A percentile compares a stretch with the other conserved stretches of the same genome.
phyloP scores from a whole-genome alignment of 148 eudicot species.

The Silene latifolia region DNA sequence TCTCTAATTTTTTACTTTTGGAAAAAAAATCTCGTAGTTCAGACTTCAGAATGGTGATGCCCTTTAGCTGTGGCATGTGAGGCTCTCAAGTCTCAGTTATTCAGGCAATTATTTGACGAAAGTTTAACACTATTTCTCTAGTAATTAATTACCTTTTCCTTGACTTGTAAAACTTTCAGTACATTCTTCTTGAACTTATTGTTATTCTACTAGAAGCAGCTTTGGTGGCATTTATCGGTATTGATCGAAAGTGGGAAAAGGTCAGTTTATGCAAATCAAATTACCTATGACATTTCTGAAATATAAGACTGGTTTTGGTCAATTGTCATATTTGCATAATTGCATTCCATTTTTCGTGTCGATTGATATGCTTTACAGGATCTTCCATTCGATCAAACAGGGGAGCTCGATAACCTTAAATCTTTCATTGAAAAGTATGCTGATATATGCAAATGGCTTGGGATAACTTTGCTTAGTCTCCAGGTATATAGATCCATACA shows the following conservation, averaged over 20 bases:
- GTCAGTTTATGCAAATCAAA: constrained; percentile 29
- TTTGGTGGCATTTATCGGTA: constrained; percentile 54
- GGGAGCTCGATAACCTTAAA: constrained; percentile 53
- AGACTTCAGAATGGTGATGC: not conserved
- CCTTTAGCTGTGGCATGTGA: not conserved
- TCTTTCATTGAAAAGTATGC: constrained; percentile 50
- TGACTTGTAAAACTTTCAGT: constrained; percentile 43
- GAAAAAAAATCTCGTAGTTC: not conserved
- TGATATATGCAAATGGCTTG: constrained; percentile 64
- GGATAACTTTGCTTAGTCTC: constrained; percentile 47
- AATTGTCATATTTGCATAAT: not conserved
- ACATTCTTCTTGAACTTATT: constrained; percentile 41
- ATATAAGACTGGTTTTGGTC: not conserved
- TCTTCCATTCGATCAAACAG: constrained; percentile 77
- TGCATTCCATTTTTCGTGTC: not conserved
- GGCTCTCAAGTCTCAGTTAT: not conserved
- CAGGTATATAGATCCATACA: constrained; percentile 40
- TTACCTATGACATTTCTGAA: not conserved
- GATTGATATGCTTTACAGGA: constrained; percentile 40
- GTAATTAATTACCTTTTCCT: constrained; percentile 20
- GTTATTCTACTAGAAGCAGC: constrained; percentile 57
- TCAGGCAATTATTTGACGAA: not conserved
- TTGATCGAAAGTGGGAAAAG: constrained; percentile 69
- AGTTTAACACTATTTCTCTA: not conserved
- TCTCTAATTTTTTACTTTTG: not conserved